Base-by-base conservation (phyloP, 2,329 filamentous ascomycete species). In the Colletotrichum tamarilloi region DNA sequence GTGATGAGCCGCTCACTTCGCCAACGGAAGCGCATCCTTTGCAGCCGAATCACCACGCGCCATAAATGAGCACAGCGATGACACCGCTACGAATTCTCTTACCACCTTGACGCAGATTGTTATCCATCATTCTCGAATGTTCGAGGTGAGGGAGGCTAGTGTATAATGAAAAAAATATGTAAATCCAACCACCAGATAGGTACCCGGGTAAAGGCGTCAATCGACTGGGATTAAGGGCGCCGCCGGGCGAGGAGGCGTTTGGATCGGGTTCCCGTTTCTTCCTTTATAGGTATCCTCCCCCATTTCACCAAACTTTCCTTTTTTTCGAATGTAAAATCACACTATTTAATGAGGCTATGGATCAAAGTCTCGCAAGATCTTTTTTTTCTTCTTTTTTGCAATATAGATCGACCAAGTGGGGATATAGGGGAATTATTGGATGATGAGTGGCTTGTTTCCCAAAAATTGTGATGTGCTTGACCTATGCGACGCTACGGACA, bases 21-120 rank as follows among this genome's bases (percentile, higher is more conserved):
- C 70, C 70, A 19, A 70, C 70, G 35, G 70, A 73, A 22, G 65
- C 56, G 22, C 67, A 73, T 24, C 57, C 62, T 24, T 24, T 73
- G 28, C 67, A 70, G 42, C 38, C 60, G 22, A 35, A 38, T 60
- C 57, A 57, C 46, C 62, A 62, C 7, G 56, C 66, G 9, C 70
- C 70, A 28, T 73, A 46, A 52, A 14, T 24, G 28, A 28, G 19
- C 28, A 2, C 28, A 19, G 16, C 14, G 28, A 26, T 2, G 24
- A 16, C 14, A n/a, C 14, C 14, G 6, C n/a, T 11, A 64, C 52
- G 19, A 5, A 16, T 24, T 35, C 26, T 52, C 22, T 26, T 9
- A 62, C 26, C 11, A 32, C 30, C 24, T 38, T n/a, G 49, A 22
- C 28, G 26, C 32, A 22, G 22, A 30, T 30, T 30, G 46, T 55